Percentiles rank a stretch among this genome's conserved stretches.
Evolutionary conservation across 1,139 yeast species (phyloP).

Genomic region (Protomyces pachydermus): DNA sequence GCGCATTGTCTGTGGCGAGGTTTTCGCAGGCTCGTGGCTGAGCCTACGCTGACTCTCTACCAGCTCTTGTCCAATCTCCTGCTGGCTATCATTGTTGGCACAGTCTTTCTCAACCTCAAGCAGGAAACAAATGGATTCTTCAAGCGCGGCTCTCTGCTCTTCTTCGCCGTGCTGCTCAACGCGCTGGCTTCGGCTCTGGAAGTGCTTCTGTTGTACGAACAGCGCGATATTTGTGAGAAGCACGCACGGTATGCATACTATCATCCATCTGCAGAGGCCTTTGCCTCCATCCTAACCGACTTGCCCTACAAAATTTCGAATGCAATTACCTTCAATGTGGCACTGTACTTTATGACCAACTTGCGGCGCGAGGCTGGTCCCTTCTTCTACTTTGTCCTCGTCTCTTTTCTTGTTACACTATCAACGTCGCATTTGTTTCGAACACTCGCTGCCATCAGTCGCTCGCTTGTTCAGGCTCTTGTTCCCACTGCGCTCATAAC

Average conservation of each 20-base stretch:
- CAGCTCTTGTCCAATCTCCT: constrained; percentile 48
- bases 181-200: constrained; percentile 75
- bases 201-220: constrained; percentile 59
- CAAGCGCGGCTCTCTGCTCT: constrained; percentile 63
- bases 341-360: constrained; percentile 62
- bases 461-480: constrained; percentile 62
- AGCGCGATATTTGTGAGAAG: constrained; percentile 73
- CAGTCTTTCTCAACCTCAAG: constrained; percentile 59
- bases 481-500: constrained; percentile 66
- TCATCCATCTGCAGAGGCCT: constrained; percentile 75
- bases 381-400: constrained; percentile 62
- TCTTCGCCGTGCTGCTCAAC: constrained; percentile 71
- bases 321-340: constrained; percentile 55
- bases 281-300: constrained; percentile 63
- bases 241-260: constrained; percentile 70
- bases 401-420: constrained; percentile 51
- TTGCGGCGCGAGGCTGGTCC: constrained; percentile 63
- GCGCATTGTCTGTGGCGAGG: constrained; percentile 6
- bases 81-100: constrained; percentile 53
- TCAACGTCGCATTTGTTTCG: constrained; percentile 70
- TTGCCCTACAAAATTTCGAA: constrained; percentile 58
- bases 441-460: constrained; percentile 60
- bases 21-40: constrained; percentile 22
- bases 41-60: constrained; percentile 3
- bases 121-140: constrained; percentile 53